Evolutionary conservation across 352 stramenopile genomes (phyloP), one percentile per base, ranked within the genome.

Genomic region (Phytophthora multivora): DNA sequence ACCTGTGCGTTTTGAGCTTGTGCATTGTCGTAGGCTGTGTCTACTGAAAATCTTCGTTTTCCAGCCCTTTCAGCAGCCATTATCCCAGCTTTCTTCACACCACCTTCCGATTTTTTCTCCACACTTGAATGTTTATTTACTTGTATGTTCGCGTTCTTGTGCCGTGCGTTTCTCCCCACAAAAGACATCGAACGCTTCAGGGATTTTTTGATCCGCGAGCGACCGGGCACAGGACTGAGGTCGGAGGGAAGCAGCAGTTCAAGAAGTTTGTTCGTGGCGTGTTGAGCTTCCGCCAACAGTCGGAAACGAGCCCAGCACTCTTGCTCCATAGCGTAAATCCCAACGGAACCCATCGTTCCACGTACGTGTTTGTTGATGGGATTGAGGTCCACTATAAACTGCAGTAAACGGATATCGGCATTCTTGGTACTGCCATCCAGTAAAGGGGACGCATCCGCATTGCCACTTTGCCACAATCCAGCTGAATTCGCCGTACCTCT

Each of bases 261-360:
- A 11, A 71, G 63, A 8, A 66, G n/a, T 3, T 51, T 66, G 11
- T 1, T 38, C 0, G 83, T 58, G 0, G 48, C 54, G 52, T 79
- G 66, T 15, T 78, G 51, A 2, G 87, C 59, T 23, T 70, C 51
- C 2, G 69, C 63, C 3, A 82, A 75, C 3, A 79, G 52, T 40
- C 83, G 73, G 53, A 77, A 86, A n/a, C 77, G 59, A 7, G 70
- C 66, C 81, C 81, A 90, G 49, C 81, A 90, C 47, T 90, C 81
- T 13, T 78, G 63, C 51, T 89, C 81, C 61, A 89, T 77, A n/a
- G 74, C 52, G 3, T 41, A 51, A 5, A 88, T 47, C 5, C 80
- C 59, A 15, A 58, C 23, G 1, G 69, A 46, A 6, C 55, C 56
- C 16, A 86, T 73, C 38, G 66, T 71, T n/a, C 66, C 66, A 9